Evolutionary conservation across 1,284 basidiomycete genomes (phyloP).

Genomic region (Apiotrichum sp.): DNA sequence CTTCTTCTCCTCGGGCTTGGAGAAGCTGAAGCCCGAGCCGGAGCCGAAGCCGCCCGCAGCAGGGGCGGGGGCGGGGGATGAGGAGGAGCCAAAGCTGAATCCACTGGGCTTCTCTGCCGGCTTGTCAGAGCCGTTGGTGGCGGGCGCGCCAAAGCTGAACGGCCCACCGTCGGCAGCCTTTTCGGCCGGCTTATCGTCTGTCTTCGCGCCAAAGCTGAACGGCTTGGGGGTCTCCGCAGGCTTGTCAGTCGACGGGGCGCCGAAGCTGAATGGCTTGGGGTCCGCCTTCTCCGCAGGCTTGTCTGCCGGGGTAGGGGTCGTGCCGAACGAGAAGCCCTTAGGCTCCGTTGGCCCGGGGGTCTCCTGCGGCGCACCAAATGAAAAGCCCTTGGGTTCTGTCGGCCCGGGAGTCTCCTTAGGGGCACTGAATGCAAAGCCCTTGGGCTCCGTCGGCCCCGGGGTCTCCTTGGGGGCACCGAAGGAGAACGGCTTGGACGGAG

Average conservation of each 20-base stretch:
- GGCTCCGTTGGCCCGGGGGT: not conserved
- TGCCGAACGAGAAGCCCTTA: constrained; percentile 13
- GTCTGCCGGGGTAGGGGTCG: constrained; percentile 1
- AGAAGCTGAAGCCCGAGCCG: constrained; percentile 1
- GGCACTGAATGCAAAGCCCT: not conserved
- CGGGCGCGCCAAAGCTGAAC: constrained; percentile 13
- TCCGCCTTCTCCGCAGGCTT: constrained; percentile 8
- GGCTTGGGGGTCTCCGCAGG: constrained; percentile 17
- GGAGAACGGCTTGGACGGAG: constrained; percentile 3
- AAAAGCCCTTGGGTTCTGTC: constrained; percentile 19
- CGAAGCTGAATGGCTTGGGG: constrained; percentile 15
- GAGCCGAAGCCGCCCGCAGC: constrained; percentile 3
- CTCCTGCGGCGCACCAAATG: constrained; percentile 5
- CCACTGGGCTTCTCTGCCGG: not conserved
- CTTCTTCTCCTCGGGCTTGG: constrained; percentile 1
- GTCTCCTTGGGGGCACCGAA: not conserved
- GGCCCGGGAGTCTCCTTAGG: constrained; percentile 9
- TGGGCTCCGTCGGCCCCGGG: not conserved
- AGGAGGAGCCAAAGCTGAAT: constrained; percentile 5
- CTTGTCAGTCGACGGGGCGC: constrained; percentile 9
- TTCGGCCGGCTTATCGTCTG: constrained; percentile 6
- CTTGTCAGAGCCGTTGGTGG: constrained; percentile 4
- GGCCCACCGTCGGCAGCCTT: constrained; percentile 14
- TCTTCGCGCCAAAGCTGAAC: constrained; percentile 9
- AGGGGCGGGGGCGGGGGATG: constrained; percentile 4